A percentile compares a stretch with the other conserved stretches of the same genome.
phyloP scores from a whole-genome alignment of 495 filamentous ascomycete species.

The Penicillium alfredii region DNA sequence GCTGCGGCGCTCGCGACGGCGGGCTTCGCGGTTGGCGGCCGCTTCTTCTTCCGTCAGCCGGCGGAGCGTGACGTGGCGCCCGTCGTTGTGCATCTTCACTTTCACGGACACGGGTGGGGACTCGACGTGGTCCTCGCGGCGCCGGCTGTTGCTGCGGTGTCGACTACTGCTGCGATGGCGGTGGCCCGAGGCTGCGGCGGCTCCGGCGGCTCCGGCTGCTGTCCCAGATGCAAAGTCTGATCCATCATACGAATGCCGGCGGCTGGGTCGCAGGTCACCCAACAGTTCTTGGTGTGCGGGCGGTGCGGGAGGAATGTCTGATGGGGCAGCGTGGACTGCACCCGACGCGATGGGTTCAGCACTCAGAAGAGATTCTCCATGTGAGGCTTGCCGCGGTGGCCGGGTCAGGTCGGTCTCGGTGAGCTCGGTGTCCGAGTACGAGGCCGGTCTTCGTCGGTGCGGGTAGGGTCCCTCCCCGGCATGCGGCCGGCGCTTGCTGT shows the following conservation, averaged over 20 bases:
- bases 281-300: conserved; percentile 45
- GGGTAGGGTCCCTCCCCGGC: conserved; percentile 59
- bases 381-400: conserved; percentile 28
- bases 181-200: conserved; percentile 33
- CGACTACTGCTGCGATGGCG: conserved; percentile 33
- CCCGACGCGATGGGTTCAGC: conserved; percentile 32
- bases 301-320: conserved; percentile 43
- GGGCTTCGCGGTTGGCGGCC: conserved; percentile 52
- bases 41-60: conserved; percentile 78
- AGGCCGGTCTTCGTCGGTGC: conserved; percentile 46
- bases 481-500: conserved; percentile 44
- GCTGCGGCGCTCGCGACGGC: conserved; percentile 40
- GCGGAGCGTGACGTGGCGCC: conserved; percentile 73
- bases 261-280: conserved; percentile 49
- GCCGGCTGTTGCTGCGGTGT: conserved; percentile 16
- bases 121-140: conserved; percentile 37
- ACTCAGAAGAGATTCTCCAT: conserved; percentile 25
- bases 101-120: conserved; percentile 70
- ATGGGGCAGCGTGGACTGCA: conserved; percentile 24
- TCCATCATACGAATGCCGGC: conserved; percentile 20
- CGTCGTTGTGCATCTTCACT: conserved; percentile 73
- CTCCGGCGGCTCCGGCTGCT: conserved; percentile 41
- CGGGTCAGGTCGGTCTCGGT: conserved; percentile 41
- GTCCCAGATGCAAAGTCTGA: conserved; percentile 39
- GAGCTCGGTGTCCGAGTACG: conserved; percentile 38